phyloP scores from a whole-genome alignment of 768 basidiomycete genomes.

The Paxillus ammoniavirescens region DNA sequence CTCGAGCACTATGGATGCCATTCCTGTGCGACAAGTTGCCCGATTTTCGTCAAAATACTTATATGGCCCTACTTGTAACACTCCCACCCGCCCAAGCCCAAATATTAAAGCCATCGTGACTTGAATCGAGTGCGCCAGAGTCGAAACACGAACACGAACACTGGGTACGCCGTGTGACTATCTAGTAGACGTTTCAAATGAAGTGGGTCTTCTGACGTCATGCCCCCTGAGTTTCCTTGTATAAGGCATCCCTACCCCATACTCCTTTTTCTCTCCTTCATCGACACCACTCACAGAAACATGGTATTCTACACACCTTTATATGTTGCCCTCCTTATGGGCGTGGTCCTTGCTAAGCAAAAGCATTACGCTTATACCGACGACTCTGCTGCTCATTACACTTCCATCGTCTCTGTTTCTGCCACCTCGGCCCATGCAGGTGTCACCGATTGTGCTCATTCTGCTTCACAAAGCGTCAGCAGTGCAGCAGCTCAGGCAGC shows the following conservation, averaged over 20 bases:
- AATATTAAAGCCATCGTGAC: too few species aligned
- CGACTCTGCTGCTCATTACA: constrained; percentile 56
- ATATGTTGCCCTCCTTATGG: constrained; percentile 32
- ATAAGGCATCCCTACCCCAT: not conserved
- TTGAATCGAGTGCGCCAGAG: too few species aligned
- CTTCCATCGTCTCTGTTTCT: constrained; percentile 45
- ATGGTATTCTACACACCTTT: constrained; percentile 20
- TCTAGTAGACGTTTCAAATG: too few species aligned
- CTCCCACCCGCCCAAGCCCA: too few species aligned
- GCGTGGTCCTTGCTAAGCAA: constrained; percentile 61
- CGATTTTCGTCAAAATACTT: too few species aligned
- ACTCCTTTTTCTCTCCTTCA: not conserved
- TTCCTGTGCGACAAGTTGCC: too few species aligned
- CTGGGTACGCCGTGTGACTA: too few species aligned
- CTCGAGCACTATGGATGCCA: too few species aligned
- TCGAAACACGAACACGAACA: too few species aligned
- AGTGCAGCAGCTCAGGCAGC: constrained; percentile 53
- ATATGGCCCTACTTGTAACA: too few species aligned
- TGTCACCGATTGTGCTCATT: constrained; percentile 34
- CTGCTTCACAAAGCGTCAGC: constrained; percentile 40
- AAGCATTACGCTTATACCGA: constrained; percentile 59
- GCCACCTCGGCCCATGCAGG: constrained; percentile 53
- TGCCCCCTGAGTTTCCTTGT: constrained; percentile 11
- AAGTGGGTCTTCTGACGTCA: constrained; percentile 24
- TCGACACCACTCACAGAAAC: not conserved